These are phyloP conservation scores for Pseudogymnoascus sp. DNA, from an alignment of 2,329 filamentous ascomycete genomes.

Conservation along the genomic window DNA sequence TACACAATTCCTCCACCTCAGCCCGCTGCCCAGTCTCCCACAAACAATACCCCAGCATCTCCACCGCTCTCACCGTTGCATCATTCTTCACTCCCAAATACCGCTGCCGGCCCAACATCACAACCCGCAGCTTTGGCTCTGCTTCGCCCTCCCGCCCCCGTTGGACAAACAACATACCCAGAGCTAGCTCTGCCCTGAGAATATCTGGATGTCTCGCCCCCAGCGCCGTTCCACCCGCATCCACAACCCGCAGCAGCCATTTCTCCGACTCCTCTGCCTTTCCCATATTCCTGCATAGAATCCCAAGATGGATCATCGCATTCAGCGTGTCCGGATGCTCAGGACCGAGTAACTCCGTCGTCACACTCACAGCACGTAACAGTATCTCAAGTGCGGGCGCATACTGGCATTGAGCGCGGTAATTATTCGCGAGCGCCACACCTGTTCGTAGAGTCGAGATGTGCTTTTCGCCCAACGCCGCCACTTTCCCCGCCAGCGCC, in stretches of 20 bases:
- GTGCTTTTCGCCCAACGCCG: constrained; percentile 9
- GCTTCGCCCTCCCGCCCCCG: background rate
- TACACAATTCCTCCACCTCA: background rate
- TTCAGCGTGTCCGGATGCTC: constrained; percentile 12
- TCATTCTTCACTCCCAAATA: background rate
- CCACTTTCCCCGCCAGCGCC: background rate
- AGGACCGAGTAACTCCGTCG: constrained; percentile 9
- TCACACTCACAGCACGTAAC: constrained; percentile 12
- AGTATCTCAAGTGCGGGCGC: constrained; percentile 19
- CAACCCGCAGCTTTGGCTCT: background rate
- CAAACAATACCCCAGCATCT: background rate
- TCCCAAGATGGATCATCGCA: constrained; percentile 11
- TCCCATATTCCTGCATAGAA: constrained; percentile 2
- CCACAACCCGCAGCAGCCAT: background rate
- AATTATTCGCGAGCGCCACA: constrained; percentile 14
- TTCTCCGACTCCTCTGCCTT: constrained; percentile 9
- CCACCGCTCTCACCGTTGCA: background rate
- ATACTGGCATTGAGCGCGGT: constrained; percentile 17
- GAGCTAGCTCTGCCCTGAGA: background rate
- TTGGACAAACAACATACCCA: background rate
- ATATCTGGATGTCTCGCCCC: background rate
- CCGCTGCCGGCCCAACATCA: background rate
- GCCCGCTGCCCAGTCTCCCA: background rate
- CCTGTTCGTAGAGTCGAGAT: constrained; percentile 11
- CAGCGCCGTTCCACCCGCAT: background rate